phyloP scores from a whole-genome alignment of 192 early-diverging fungal genomes.

The Spinellus fusiger region DNA sequence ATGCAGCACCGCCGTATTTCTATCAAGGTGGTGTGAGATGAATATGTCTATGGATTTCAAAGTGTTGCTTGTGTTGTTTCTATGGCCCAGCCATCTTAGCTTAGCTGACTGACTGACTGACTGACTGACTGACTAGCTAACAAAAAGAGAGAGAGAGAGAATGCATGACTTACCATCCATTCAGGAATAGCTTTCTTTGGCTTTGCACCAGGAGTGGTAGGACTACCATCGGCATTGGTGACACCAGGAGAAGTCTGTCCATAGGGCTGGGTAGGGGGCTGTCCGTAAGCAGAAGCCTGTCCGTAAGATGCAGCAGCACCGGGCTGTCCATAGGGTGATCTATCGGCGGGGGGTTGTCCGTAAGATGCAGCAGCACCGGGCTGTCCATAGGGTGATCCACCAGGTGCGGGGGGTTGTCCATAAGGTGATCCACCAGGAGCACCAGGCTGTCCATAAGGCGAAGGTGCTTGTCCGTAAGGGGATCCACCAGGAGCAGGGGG shows the following conservation, averaged over 20 bases:
- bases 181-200: constrained; percentile 16
- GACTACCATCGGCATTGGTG: background rate
- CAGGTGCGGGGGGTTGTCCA: background rate
- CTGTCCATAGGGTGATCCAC: background rate
- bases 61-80: no score
- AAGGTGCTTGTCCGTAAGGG: background rate
- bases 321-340: background rate
- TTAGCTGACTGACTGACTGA: no score
- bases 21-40: constrained; percentile 3
- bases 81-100: no score
- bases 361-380: constrained; percentile 1
- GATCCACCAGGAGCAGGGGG: constrained; percentile 5
- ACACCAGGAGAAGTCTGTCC: background rate
- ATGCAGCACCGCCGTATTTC: constrained; percentile 33
- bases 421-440: background rate
- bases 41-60: background rate
- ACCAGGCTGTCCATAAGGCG: background rate
- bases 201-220: background rate
- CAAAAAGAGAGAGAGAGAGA: background rate
- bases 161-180: constrained; percentile 21
- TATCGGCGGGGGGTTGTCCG: background rate
- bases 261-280: no score
- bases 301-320: background rate
- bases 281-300: background rate
- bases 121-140: no score